phyloP scores from a whole-genome alignment of 257 asterid species.

The Pogostemon cablin region DNA sequence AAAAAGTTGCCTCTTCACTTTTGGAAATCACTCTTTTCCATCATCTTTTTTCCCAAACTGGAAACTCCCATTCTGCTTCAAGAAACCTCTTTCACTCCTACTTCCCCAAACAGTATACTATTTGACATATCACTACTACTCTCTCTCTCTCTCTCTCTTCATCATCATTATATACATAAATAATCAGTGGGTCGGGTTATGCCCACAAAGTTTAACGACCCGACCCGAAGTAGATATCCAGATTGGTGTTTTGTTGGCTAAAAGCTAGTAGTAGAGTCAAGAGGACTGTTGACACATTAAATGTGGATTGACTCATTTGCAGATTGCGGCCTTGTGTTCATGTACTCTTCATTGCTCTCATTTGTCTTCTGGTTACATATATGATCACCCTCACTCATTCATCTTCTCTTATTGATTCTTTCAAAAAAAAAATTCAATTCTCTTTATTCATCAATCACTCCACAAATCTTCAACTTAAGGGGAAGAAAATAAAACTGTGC shows the following conservation, averaged over 20 bases:
- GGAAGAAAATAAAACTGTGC: neutral
- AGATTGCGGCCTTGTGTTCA: slow-evolving; percentile 16
- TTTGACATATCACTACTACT: neutral
- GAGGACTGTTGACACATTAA: slow-evolving; percentile 32
- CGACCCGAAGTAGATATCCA: too few species aligned
- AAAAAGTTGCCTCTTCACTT: slow-evolving; percentile 44
- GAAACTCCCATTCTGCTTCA: slow-evolving; percentile 51
- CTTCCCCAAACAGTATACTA: slow-evolving; percentile 28
- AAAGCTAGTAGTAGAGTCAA: slow-evolving; percentile 23
- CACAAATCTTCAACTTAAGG: too few species aligned
- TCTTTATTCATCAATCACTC: too few species aligned
- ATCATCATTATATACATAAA: too few species aligned
- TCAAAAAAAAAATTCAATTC: too few species aligned
- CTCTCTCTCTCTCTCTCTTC: neutral
- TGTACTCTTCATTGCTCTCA: slow-evolving; percentile 5
- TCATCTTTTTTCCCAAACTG: slow-evolving; percentile 55
- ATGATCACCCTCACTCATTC: too few species aligned
- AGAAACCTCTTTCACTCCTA: slow-evolving; percentile 40
- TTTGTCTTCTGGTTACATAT: slow-evolving; percentile 28
- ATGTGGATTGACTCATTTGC: slow-evolving; percentile 28
- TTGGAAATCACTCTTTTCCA: slow-evolving; percentile 50
- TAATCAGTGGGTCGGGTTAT: too few species aligned
- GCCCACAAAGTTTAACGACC: too few species aligned
- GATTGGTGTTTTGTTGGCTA: slow-evolving; percentile 28
- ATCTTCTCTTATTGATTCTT: too few species aligned